Conservation (phyloP, 108 stramenopile genomes). For the Chaetoceros muelleri region DNA sequence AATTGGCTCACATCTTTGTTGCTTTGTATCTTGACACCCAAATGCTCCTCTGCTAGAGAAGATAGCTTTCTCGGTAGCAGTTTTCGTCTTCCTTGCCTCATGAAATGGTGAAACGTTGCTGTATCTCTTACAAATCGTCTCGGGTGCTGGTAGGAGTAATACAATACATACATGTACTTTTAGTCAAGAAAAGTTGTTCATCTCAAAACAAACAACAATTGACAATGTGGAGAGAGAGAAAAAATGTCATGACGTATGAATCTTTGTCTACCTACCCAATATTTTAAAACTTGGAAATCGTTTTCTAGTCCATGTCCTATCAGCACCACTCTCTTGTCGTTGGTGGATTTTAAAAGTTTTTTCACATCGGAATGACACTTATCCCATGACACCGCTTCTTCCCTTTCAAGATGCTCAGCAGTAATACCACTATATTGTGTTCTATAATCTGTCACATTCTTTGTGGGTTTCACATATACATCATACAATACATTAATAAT, state of each 20-base stretch:
- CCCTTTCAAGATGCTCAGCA: conserved; percentile 12
- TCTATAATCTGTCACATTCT: conserved; percentile 31
- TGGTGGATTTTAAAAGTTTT: conserved; percentile 18
- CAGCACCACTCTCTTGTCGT: conserved; percentile 20
- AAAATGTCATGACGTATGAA: not conserved
- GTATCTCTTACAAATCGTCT: conserved; percentile 21
- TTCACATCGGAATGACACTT: conserved; percentile 28
- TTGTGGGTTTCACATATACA: conserved; percentile 30
- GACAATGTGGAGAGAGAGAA: not conserved
- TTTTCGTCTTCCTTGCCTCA: conserved; percentile 20
- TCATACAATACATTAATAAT: conserved; percentile 29
- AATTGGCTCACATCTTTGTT: conserved; percentile 19
- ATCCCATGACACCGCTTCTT: conserved; percentile 25
- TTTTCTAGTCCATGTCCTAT: conserved; percentile 37
- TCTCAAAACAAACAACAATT: too few relatives aligned
- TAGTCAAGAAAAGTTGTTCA: too few relatives aligned
- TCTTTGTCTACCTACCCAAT: conserved; percentile 12
- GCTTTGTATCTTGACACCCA: not conserved
- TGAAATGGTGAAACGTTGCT: conserved; percentile 25
- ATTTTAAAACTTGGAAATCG: conserved; percentile 38
- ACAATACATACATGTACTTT: not conserved
- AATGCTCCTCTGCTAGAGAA: conserved; percentile 15
- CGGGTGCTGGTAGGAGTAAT: conserved; percentile 14
- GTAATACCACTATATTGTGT: conserved; percentile 36
- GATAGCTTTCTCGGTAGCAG: conserved; percentile 26